phyloP scores from a whole-genome alignment of 75 land plant species.

The Azolla pinnata region DNA sequence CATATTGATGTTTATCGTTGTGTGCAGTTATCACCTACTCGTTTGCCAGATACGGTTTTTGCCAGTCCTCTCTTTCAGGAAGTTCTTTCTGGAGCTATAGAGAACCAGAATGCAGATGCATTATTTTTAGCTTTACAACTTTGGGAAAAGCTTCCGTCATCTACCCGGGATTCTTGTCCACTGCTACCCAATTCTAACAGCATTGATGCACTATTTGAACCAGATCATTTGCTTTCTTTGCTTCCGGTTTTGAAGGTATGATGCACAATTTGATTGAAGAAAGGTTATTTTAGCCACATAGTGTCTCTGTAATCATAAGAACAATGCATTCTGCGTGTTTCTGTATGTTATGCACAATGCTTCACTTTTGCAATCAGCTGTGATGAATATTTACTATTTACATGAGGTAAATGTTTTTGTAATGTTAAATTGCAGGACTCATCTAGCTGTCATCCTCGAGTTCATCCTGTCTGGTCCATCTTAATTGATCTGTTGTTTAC shows the following conservation, averaged over 20 bases:
- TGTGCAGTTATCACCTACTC: conserved; percentile 57
- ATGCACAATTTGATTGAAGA: too few species aligned
- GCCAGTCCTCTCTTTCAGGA: conserved; percentile 51
- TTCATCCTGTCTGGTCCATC: conserved; percentile 77
- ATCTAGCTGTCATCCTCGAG: conserved; percentile 79
- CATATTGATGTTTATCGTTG: too few species aligned
- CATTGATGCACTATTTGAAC: conserved; percentile 38
- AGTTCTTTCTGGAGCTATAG: conserved; percentile 46
- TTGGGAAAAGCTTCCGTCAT: conserved; percentile 34
- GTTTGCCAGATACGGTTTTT: conserved; percentile 42
- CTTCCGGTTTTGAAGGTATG: conserved; percentile 64
- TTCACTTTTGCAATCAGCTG: too few species aligned
- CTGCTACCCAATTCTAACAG: conserved; percentile 59
- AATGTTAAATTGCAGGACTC: conserved; percentile 53
- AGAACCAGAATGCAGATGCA: conserved; percentile 68
- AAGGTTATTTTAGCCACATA: too few species aligned
- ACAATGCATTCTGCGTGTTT: too few species aligned
- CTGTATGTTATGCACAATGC: too few species aligned
- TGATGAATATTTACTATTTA: too few species aligned
- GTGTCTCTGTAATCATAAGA: too few species aligned
- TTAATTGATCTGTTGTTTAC: conserved; percentile 49
- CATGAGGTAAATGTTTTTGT: conserved; percentile 3
- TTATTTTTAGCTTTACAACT: conserved; percentile 59
- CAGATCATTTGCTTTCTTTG: conserved; percentile 40
- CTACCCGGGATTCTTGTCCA: conserved; percentile 29